Base-by-base conservation (phyloP, 176 grass and related monocot genomes). In the Carex littledalei region DNA sequence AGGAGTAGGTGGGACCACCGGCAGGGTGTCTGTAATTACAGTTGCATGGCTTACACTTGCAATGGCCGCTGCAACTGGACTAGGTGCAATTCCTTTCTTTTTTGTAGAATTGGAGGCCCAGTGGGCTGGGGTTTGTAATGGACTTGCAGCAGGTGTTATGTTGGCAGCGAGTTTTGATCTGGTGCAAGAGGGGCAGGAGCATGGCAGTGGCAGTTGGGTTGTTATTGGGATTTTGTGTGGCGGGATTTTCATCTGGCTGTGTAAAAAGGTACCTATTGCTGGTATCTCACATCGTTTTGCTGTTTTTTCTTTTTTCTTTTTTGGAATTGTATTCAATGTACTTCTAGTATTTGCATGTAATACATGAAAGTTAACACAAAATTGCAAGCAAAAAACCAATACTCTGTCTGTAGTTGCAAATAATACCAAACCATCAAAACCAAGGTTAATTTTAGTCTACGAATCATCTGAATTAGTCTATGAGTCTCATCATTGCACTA, bases 161-260 rank as follows among this genome's bases (percentile, higher is more conserved):
- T 82, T 98, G 58, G 96, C 96, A 0, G 96, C 96, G 3, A 98
- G 96, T 85, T 98, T 98, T 26, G 96, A 98, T 79, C 88, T 98
- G 12, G 86, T 98, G 63, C 91, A 94, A 83, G 96, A 98, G 84
- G 96, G 96, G 47, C 96, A 95, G 80, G 63, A 79, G 39, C 90
- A 95, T 81, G 96, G 96, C 29, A 89, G 88, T 69, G 96, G 96
- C 58, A 91, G 81, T 65, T 98, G 93, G 96, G 96, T 98, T 67
- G 93, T 98, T 67, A 76, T 98, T 2, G 96, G 93, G 45, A 89
- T 98, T 86, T 86, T 98, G 63, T 50, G 89, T 0, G 95, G 95
- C 65, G 95, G 93, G 12, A 53, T 98, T 68, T 98, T 98, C 70
- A 98, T 98, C 85, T 98, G 83, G 91, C 92, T 98, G 74, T 98